Evolutionary conservation across 2,329 filamentous ascomycete genomes (phyloP).

Genomic region (Aphanoascus verrucosus): DNA sequence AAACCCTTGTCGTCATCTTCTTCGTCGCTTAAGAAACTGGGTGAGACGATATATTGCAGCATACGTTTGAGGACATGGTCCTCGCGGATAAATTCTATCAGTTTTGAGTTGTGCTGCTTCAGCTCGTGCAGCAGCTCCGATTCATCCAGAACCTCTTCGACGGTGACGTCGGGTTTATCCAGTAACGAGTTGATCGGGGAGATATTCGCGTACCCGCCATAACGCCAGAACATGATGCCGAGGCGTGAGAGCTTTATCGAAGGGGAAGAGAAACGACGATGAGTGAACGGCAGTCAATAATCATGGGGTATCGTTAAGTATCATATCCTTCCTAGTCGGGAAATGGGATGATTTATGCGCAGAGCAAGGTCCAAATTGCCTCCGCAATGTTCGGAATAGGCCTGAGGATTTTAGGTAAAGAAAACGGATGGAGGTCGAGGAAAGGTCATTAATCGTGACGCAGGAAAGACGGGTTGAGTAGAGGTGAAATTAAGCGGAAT

Average conservation of each 20-base stretch:
- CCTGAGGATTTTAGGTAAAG: not conserved
- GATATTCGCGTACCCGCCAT: constrained; percentile 96
- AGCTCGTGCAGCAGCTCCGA: constrained; percentile 93
- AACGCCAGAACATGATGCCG: constrained; percentile 95
- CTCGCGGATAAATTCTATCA: constrained; percentile 89
- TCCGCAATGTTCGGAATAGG: not conserved
- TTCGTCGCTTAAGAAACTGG: constrained; percentile 45
- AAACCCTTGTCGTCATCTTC: constrained; percentile 37
- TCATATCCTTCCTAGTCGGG: not conserved
- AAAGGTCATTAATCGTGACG: constrained; percentile 12
- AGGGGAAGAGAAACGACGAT: not conserved
- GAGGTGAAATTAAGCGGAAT: not conserved
- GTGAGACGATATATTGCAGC: constrained; percentile 82
- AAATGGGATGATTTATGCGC: not conserved
- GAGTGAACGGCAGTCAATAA: not conserved
- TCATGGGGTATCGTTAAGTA: not conserved
- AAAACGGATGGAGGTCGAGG: constrained; percentile 3
- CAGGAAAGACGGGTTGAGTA: not conserved
- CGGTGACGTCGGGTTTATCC: constrained; percentile 85
- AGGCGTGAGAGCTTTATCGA: not conserved
- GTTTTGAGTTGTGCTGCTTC: constrained; percentile 94
- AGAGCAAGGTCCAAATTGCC: not conserved
- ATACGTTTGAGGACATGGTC: constrained; percentile 73
- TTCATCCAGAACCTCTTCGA: constrained; percentile 94
- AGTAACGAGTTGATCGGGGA: constrained; percentile 94